A percentile compares a stretch with the other conserved stretches of the same genome.
Evolutionary conservation across 2,329 filamentous ascomycete species (phyloP).

Genomic region (Penicillium oxalicum): DNA sequence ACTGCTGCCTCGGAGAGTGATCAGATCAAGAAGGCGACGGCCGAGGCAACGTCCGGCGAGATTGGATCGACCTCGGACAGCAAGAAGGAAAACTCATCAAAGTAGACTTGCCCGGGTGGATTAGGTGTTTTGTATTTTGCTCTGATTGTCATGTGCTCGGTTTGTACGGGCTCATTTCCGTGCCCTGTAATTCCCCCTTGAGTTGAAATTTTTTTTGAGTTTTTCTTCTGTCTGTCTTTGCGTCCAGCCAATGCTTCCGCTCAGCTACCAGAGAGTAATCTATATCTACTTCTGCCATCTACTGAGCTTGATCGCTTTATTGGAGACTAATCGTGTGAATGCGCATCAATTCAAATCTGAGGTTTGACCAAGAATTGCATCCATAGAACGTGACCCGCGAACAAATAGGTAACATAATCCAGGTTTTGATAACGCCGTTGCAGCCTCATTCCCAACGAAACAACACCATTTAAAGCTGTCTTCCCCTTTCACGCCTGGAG

Average conservation of each 20-base stretch:
- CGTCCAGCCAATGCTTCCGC: background rate
- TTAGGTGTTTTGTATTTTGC: background rate
- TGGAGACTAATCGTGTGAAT: too few species aligned
- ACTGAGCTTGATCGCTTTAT: too few species aligned
- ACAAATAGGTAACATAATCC: too few species aligned
- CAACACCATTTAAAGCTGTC: too few species aligned
- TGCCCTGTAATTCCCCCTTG: slow-evolving; percentile 8
- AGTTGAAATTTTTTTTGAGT: background rate
- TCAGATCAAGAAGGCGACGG: slow-evolving; percentile 59
- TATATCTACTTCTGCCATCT: too few species aligned
- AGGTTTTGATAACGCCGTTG: too few species aligned
- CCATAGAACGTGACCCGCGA: too few species aligned
- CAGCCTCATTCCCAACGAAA: too few species aligned
- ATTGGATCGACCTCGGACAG: slow-evolving; percentile 26
- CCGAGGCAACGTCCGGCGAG: slow-evolving; percentile 42
- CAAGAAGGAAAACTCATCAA: slow-evolving; percentile 23
- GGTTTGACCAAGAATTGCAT: too few species aligned
- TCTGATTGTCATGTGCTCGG: background rate
- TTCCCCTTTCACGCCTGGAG: background rate
- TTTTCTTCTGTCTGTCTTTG: background rate
- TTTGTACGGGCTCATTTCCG: background rate
- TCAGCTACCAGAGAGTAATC: too few species aligned
- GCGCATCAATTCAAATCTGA: too few species aligned
- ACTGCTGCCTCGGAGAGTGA: slow-evolving; percentile 50
- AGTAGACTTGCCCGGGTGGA: slow-evolving; percentile 13